Evolutionary conservation across 2,329 filamentous ascomycete species (phyloP).

Genomic region (Emergomyces orientalis): DNA sequence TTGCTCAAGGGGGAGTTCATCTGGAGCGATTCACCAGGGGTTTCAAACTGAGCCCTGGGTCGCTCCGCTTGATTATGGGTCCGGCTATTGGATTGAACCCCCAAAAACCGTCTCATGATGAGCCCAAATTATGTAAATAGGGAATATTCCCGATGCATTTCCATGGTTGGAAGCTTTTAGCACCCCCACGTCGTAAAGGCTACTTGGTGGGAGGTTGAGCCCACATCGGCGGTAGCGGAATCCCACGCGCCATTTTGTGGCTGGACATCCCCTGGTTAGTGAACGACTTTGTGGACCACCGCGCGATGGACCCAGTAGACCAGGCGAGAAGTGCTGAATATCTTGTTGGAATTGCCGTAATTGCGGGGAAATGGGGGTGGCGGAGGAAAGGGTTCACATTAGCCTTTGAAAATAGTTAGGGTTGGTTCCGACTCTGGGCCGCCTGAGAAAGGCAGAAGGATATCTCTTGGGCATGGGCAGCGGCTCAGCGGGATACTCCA

Average conservation of each 20-base stretch:
- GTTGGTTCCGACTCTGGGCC: background rate
- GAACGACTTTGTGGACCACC: background rate
- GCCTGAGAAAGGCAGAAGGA: background rate
- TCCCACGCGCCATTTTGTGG: background rate
- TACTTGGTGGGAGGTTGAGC: background rate
- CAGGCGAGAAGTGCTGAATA: background rate
- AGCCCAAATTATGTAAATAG: conserved; percentile 5
- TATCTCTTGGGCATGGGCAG: background rate
- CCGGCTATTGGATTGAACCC: background rate
- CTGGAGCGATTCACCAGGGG: background rate
- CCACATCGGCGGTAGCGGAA: background rate
- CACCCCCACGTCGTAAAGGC: background rate
- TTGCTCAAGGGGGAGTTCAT: background rate
- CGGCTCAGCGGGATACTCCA: too few relatives aligned
- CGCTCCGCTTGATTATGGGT: background rate
- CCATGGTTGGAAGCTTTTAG: background rate
- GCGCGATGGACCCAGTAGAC: background rate
- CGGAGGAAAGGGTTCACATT: background rate
- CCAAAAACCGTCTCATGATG: background rate
- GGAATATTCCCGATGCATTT: background rate
- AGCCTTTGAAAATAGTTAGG: background rate
- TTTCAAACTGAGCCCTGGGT: background rate
- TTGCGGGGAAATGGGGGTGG: conserved; percentile 7
- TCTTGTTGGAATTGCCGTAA: background rate
- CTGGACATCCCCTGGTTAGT: background rate